Evolutionary conservation across 805 yeast species (phyloP).

Genomic region (Starmerella vaccinii): DNA sequence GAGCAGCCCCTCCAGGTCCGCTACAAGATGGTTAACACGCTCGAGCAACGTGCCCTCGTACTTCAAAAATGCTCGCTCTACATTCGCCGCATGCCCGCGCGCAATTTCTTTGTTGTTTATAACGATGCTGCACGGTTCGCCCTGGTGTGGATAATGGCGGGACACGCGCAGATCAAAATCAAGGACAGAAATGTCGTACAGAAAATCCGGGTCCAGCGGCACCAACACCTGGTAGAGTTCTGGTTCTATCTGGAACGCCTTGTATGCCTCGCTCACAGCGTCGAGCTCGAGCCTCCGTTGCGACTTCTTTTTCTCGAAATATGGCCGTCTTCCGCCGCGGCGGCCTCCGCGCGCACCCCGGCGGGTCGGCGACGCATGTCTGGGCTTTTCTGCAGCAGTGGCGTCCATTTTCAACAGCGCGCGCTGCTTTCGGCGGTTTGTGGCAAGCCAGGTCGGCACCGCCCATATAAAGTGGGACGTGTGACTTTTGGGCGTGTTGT

Average conservation of each 20-base stretch:
- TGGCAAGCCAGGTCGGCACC: background rate
- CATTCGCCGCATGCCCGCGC: conserved; percentile 52
- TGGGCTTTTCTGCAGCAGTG: background rate
- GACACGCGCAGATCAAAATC: conserved; percentile 49
- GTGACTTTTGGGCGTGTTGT: background rate
- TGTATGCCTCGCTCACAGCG: conserved; percentile 11
- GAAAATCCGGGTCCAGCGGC: conserved; percentile 67
- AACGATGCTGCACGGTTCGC: conserved; percentile 10
- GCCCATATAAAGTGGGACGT: background rate
- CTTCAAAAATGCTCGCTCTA: conserved; percentile 53
- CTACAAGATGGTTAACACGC: conserved; percentile 46
- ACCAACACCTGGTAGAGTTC: conserved; percentile 21
- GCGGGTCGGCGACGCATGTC: background rate
- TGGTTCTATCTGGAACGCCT: conserved; percentile 18
- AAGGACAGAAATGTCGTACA: conserved; percentile 49
- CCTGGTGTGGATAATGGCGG: conserved; percentile 40
- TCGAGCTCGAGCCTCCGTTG: conserved; percentile 24
- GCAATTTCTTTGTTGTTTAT: conserved; percentile 63
- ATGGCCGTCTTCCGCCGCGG: conserved; percentile 3
- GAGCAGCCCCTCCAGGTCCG: conserved; percentile 48
- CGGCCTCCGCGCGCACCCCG: conserved; percentile 3
- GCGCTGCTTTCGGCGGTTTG: background rate
- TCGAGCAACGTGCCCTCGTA: conserved; percentile 38
- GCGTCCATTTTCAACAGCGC: background rate
- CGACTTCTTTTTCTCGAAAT: conserved; percentile 11